Evolutionary conservation across 2,329 filamentous ascomycete genomes (phyloP).

Genomic region (Coleophoma crateriformis): DNA sequence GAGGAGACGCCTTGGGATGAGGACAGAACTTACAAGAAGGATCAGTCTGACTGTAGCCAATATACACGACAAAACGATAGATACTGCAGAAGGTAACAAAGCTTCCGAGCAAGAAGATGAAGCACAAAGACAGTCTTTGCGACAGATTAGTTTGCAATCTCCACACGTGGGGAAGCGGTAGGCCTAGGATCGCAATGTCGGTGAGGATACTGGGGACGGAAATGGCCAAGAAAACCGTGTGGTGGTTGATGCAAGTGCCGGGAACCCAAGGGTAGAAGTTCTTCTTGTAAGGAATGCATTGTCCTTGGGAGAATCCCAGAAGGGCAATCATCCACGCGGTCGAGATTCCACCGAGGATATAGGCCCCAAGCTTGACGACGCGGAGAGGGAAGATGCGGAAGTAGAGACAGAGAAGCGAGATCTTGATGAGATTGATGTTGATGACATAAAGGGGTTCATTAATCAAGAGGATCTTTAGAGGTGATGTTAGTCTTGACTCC

Average conservation of each 20-base stretch:
- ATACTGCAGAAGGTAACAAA: neutral
- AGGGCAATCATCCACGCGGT: conserved; percentile 5
- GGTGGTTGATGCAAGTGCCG: conserved; percentile 29
- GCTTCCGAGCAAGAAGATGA: conserved; percentile 4
- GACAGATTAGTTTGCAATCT: conserved; percentile 14
- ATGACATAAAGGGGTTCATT: neutral
- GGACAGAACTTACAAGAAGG: neutral
- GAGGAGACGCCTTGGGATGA: no score
- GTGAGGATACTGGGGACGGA: conserved; percentile 32
- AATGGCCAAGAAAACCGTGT: conserved; percentile 34
- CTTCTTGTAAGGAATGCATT: neutral
- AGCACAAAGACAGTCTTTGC: conserved; percentile 4
- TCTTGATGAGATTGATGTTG: neutral
- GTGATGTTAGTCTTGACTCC: neutral
- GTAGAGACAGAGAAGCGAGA: conserved; percentile 2
- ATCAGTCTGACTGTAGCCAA: neutral
- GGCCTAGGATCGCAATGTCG: conserved; percentile 28
- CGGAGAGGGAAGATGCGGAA: conserved; percentile 1
- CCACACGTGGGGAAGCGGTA: conserved; percentile 26
- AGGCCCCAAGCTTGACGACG: conserved; percentile 6
- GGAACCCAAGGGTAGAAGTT: neutral
- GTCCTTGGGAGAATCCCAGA: neutral
- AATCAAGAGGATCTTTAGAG: neutral
- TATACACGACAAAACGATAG: conserved; percentile 1
- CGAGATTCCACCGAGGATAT: conserved; percentile 15